phyloP scores from a whole-genome alignment of 768 basidiomycete species.

The Mycena epipterygia region DNA sequence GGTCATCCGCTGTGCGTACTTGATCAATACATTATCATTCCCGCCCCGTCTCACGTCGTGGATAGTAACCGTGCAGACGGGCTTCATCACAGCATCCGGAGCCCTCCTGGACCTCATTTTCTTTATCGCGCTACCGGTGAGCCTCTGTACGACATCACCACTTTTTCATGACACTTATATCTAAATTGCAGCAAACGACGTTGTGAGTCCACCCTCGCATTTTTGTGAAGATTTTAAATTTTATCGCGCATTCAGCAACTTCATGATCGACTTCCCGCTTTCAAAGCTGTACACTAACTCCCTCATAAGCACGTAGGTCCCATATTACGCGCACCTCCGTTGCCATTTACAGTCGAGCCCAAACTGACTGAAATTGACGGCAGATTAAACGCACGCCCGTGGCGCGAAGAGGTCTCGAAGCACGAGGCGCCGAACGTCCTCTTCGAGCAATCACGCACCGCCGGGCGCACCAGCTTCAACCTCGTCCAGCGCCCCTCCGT shows the following conservation, averaged over 20 bases:
- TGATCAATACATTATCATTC: neutral
- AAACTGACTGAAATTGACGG: neutral
- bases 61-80: conserved; percentile 30
- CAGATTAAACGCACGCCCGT: conserved; percentile 22
- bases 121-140: neutral
- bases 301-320: conserved; percentile 37
- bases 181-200: too few relatives aligned
- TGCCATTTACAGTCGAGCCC: too few relatives aligned
- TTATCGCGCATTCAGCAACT: conserved; percentile 34
- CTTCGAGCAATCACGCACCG: conserved; percentile 9
- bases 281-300: conserved; percentile 49
- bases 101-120: conserved; percentile 25
- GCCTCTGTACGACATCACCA: neutral
- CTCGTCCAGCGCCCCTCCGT: neutral
- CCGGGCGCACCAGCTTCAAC: neutral
- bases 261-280: conserved; percentile 45
- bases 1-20: conserved; percentile 32
- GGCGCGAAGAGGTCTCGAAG: neutral
- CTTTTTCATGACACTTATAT: too few relatives aligned
- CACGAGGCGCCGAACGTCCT: conserved; percentile 21
- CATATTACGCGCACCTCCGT: neutral
- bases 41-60: neutral
- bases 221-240: too few relatives aligned
- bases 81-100: conserved; percentile 28
- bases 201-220: neutral